Conservation (phyloP, 1,284 basidiomycete species). For the Rhizoctonia solani region DNA sequence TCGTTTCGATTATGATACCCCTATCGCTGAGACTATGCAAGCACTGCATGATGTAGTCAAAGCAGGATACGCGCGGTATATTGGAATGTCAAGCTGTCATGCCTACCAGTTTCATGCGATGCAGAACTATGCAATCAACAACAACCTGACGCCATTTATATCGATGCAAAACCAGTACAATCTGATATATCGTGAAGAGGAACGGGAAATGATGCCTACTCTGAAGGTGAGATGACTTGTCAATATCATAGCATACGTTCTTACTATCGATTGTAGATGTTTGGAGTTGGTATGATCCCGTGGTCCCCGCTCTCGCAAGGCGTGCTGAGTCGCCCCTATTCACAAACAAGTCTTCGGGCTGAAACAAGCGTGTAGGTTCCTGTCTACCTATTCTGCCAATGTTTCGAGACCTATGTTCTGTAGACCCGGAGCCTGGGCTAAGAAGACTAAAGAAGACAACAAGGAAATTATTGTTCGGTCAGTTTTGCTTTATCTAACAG, state of each 20-base stretch:
- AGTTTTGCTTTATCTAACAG: background rate
- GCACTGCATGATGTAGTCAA: constrained; percentile 52
- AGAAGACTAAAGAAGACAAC: background rate
- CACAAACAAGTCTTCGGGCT: background rate
- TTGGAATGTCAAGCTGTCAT: constrained; percentile 47
- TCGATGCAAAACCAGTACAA: constrained; percentile 50
- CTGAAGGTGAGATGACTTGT: constrained; percentile 37
- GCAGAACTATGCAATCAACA: constrained; percentile 46
- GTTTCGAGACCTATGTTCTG: background rate
- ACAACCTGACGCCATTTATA: constrained; percentile 49
- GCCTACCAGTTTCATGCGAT: constrained; percentile 42
- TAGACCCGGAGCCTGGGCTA: background rate
- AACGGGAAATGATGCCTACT: constrained; percentile 44
- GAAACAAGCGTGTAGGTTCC: background rate
- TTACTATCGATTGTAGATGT: constrained; percentile 44
- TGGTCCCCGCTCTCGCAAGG: constrained; percentile 23
- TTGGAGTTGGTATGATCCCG: constrained; percentile 32
- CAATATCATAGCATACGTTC: constrained; percentile 29
- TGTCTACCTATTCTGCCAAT: background rate
- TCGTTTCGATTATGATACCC: constrained; percentile 39
- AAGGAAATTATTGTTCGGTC: background rate
- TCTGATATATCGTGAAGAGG: constrained; percentile 42
- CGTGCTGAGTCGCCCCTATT: background rate
- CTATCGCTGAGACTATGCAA: constrained; percentile 51
- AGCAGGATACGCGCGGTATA: constrained; percentile 49